Conservation (phyloP, 1,284 basidiomycete species). For the Athelia sp. region DNA sequence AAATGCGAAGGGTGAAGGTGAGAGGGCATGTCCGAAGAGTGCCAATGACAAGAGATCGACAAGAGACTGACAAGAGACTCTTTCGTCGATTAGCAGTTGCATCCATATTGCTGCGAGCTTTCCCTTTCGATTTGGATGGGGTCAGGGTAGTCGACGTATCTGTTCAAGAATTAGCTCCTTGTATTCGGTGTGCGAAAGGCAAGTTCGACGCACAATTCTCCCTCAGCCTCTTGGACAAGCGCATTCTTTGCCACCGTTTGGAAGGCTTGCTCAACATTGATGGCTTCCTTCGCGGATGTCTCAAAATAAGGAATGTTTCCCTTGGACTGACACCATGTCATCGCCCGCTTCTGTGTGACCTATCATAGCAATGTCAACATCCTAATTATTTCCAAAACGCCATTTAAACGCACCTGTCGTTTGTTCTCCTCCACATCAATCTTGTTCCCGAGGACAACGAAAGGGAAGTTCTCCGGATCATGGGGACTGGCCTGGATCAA, state of each 20-base stretch:
- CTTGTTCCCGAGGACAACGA: slow-evolving; percentile 99
- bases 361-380: slow-evolving; percentile 23
- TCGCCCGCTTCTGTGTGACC: slow-evolving; percentile 99
- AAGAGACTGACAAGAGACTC: background rate
- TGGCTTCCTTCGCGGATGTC: slow-evolving; percentile 99
- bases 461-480: slow-evolving; percentile 99
- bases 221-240: slow-evolving; percentile 93
- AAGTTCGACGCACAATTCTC: slow-evolving; percentile 74
- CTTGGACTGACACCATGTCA: slow-evolving; percentile 99
- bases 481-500: slow-evolving; percentile 97
- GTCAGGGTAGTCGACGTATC: slow-evolving; percentile 98
- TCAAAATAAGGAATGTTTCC: slow-evolving; percentile 99
- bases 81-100: slow-evolving; percentile 73
- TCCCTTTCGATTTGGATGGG: slow-evolving; percentile 97
- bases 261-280: slow-evolving; percentile 99
- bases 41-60: background rate
- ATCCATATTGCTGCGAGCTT: slow-evolving; percentile 87
- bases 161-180: slow-evolving; percentile 27
- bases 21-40: no score
- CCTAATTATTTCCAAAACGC: slow-evolving; percentile 2
- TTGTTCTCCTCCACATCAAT: slow-evolving; percentile 99
- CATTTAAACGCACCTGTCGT: slow-evolving; percentile 69
- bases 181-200: slow-evolving; percentile 2
- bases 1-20: no score
- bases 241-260: slow-evolving; percentile 99